Conservation (phyloP, 495 filamentous ascomycete species). For the Neohortaea acidophila region DNA sequence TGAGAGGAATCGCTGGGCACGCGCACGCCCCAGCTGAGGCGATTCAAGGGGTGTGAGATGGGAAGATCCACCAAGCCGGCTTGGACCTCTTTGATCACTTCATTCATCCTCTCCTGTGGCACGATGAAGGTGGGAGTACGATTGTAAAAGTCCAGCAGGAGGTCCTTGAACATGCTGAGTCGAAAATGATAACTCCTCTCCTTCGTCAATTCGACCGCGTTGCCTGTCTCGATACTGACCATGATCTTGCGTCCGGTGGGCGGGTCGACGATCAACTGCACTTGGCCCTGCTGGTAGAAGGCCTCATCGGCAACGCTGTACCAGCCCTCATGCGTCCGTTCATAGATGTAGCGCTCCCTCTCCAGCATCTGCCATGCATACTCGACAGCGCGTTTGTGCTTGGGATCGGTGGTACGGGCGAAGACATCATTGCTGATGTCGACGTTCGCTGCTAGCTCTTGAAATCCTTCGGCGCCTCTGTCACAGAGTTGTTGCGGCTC, state of each 20-base stretch:
- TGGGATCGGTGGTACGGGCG: conserved; percentile 73
- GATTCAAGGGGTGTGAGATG: conserved; percentile 63
- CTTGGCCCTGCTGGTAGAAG: conserved; percentile 65
- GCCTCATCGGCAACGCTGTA: conserved; percentile 94
- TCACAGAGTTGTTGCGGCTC: conserved; percentile 52
- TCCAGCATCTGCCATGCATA: conserved; percentile 76
- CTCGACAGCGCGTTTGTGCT: conserved; percentile 72
- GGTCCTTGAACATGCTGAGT: conserved; percentile 61
- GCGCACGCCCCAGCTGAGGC: conserved; percentile 77
- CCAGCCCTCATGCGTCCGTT: conserved; percentile 80
- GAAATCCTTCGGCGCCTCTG: conserved; percentile 46
- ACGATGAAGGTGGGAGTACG: conserved; percentile 55
- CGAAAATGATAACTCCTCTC: conserved; percentile 93
- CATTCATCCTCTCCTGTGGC: conserved; percentile 47
- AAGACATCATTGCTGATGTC: conserved; percentile 66
- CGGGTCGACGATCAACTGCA: conserved; percentile 61
- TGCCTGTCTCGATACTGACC: conserved; percentile 76
- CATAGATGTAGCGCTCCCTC: conserved; percentile 68
- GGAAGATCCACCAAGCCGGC: conserved; percentile 70
- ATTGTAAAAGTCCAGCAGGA: conserved; percentile 62
- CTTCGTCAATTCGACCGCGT: conserved; percentile 86
- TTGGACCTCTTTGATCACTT: conserved; percentile 52
- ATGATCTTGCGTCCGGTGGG: conserved; percentile 66
- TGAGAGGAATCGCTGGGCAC: conserved; percentile 73
- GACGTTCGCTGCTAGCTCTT: conserved; percentile 49